Evolutionary conservation across 306 rosid species (phyloP), one percentile per base, ranked within the genome.

Genomic region (Senna siamea): DNA sequence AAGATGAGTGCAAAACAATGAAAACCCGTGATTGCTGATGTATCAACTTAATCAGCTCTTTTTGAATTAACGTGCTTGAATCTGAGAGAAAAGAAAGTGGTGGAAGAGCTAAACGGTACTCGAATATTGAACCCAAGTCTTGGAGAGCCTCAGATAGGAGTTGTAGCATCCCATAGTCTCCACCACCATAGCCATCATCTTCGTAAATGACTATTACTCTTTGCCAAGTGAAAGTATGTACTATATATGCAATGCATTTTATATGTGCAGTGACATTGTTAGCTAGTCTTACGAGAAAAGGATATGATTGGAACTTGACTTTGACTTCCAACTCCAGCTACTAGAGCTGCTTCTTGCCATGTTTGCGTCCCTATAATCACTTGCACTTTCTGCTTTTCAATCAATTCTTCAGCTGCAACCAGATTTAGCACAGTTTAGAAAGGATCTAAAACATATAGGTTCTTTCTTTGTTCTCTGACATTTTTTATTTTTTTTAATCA

Each of bases 101-200:
- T 8, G 95, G 97, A 2, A 91, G 87, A 22, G 85, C 84, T 69
- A 91, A 70, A 52, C 81, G 88, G 55, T 81, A 69, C 63, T 89
- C 96, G 32, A 92, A 84, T 65, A 37, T 81, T 0, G 90, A 69
- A 61, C 87, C 87, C 23, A 71, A 52, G 1, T 65, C 78, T 76
- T 78, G 88, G 30, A 92, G 88, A 44, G 91, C 87, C 88, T 89
- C 89, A 40, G 84, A 83, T 59, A 92, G 74, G 61, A 83, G 78
- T 40, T 83, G 53, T 53, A 86, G 28, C 80, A 62, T 77, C 6
- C 88, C 93, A 12, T 73, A 75, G 70, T 86, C 85, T 30, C 48
- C 68, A 4, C 86, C 84, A 22, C 85, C 86, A 43, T 32, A 79
- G 5, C 61, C 70, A 56, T 83, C 84, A 40, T 79, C 87, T 73